Percentiles rank a stretch among this genome's conserved stretches.
These are phyloP conservation scores for Globisporangium alternatum DNA, from an alignment of 352 stramenopile genomes.

Conservation along the genomic window DNA sequence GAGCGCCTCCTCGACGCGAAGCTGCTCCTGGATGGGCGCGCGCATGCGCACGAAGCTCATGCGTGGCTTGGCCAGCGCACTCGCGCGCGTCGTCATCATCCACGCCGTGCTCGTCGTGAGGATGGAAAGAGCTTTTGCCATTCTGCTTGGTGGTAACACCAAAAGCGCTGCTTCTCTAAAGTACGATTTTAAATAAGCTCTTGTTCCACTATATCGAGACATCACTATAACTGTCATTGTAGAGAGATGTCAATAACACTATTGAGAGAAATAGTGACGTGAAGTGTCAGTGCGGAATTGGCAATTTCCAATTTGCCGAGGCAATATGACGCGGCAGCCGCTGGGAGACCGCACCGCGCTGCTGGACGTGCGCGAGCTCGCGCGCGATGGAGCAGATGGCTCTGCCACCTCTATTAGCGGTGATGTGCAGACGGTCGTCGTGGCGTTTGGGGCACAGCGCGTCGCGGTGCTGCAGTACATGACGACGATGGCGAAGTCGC, in stretches of 20 bases:
- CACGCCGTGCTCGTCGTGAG: not conserved
- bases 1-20: constrained; percentile 92
- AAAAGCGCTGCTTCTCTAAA: not conserved
- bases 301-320: constrained; percentile 1
- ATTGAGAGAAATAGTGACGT: not conserved
- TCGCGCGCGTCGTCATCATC: not conserved
- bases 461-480: constrained; percentile 27
- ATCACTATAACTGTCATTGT: not conserved
- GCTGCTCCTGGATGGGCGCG: constrained; percentile 72
- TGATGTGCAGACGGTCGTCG: constrained; percentile 15
- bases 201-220: not conserved
- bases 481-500: not conserved
- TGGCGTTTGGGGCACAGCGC: constrained; percentile 20
- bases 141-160: constrained; percentile 2
- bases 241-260: not conserved
- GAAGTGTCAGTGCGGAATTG: not conserved
- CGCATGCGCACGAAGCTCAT: constrained; percentile 72
- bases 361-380: constrained; percentile 35
- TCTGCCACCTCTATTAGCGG: constrained; percentile 2
- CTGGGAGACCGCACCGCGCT: constrained; percentile 15
- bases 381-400: constrained; percentile 8
- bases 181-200: not conserved
- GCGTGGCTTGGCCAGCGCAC: constrained; percentile 37
- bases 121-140: not conserved
- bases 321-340: constrained; percentile 19